Evolutionary conservation across 176 grass and related monocot species (phyloP), one percentile per base, ranked within the genome.

Genomic region (Aechmea fasciata): DNA sequence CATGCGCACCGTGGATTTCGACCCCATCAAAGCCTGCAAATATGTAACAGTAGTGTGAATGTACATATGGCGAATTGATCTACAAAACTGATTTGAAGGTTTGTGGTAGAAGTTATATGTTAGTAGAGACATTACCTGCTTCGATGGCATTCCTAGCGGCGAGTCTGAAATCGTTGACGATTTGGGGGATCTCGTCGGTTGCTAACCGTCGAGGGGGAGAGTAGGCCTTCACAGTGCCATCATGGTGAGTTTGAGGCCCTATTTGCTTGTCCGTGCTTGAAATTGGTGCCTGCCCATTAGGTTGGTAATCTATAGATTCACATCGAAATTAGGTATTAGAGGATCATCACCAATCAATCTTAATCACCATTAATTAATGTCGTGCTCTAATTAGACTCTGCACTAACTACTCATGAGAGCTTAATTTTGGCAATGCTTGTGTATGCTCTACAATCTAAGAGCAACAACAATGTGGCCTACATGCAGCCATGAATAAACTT

Each of bases 131-230:
- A 26, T 26, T 50, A 83, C 81, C 81, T 5, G 81, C 81, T 52
- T 68, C 75, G 13, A 77, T 49, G 9, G 80, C 73, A 20, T 82
- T 82, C 18, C 59, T 75, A 11, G 73, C 80, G 25, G 81, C 81
- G 9, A 69, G 7, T 47, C 75, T 78, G 63, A 73, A 83, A 41
- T 83, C 68, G 9, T 78, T 64, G 12, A 83, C 50, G 10, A 74
- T 19, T 11, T 3, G 25, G 11, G 75, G 69, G n/a, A 79, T 83
- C 75, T 83, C 81, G 13, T 79, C 81, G 3, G 67, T 65, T 0
- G 14, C 19, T 8, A 83, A 67, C n/a, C 69, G 51, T 52, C 81
- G 55, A 11, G 80, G 74, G 47, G 48, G 12, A 48, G 79, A 17
- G 54, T 24, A 69, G 10, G 64, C 1, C 22, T 69, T 0, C 1